Base-by-base conservation (phyloP, 805 yeast species). In the Metschnikowia borealis region DNA sequence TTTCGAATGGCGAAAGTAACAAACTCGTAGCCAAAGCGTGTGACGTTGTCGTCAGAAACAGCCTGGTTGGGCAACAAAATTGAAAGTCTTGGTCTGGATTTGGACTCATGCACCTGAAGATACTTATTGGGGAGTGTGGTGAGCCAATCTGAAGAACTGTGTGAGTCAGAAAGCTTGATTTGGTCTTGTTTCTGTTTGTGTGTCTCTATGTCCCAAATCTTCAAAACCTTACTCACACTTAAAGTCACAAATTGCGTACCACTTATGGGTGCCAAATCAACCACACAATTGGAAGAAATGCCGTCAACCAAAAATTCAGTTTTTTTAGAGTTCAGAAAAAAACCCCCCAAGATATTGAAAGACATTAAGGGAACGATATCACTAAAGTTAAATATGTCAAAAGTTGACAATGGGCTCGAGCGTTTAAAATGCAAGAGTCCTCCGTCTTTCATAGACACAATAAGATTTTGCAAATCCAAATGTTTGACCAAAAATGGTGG, bases 381-480 rank as follows among this genome's bases (percentile, higher is more conserved):
- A 51, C 75, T 78, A 63, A 85, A 86, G 29, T 81, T 66, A 41
- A 63, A 65, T 8, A 78, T 80, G 50, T 69, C 79, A 38, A 70
- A 63, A 3, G 55, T 34, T 2, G 55, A 46, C 40, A 60, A 56
- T 74, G 81, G 11, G 81, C 50, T 29, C 0, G 56, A 38, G 56
- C 82, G 69, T 34, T 59, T 57, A 50, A 86, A 70, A 41, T 82
- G 83, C 45, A 89, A 67, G 38, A 90, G 63, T 1, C 91, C 89
- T 23, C 97, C 97, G 67, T 91, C 96, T 40, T 76, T 74, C 44
- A 90, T 70, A 4, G 89, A 74, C 0, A 85, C 81, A 3, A 89
- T 62, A 7, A 82, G 61, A 41, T 77, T 73, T 2, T 62, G 58
- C 0, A 68, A 54, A 32, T 79, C 74, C 14, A 83, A 65, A 1